These are phyloP conservation scores for Phytopythium sindhum DNA, from an alignment of 352 stramenopile species.

Conservation along the genomic window DNA sequence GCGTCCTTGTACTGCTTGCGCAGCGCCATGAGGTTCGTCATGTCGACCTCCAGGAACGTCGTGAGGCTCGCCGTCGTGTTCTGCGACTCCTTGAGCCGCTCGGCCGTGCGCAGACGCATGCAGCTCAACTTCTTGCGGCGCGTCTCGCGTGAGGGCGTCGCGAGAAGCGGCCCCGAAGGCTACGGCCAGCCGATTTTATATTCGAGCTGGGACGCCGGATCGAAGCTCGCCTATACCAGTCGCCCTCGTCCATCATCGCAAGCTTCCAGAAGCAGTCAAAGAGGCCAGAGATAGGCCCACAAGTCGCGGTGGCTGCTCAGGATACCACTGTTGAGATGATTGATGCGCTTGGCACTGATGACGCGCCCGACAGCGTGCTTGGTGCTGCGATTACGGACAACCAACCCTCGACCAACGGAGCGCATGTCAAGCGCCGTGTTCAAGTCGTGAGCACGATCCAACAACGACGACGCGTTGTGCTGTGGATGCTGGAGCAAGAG, in stretches of 20 bases:
- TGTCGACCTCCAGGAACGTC: constrained; percentile 99
- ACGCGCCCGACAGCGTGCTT: too few species aligned
- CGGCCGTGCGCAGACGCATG: constrained; percentile 96
- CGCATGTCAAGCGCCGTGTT: not conserved
- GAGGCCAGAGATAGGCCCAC: too few species aligned
- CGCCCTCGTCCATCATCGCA: too few species aligned
- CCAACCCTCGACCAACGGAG: too few species aligned
- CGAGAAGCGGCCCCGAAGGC: constrained; percentile 10
- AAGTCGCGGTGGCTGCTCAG: too few species aligned
- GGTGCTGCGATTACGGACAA: too few species aligned
- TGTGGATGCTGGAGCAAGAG: not conserved
- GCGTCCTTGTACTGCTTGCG: constrained; percentile 94
- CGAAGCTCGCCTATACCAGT: too few species aligned
- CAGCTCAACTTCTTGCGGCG: constrained; percentile 98
- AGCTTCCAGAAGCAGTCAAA: too few species aligned
- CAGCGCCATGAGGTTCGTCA: constrained; percentile 95
- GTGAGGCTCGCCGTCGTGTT: constrained; percentile 98
- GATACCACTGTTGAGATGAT: too few species aligned
- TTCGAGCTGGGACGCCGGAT: too few species aligned
- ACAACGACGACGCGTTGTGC: not conserved
- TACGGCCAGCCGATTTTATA: too few species aligned
- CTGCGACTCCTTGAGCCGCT: constrained; percentile 97
- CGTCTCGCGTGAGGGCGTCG: constrained; percentile 41
- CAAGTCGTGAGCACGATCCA: not conserved
- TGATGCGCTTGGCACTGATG: too few species aligned